A percentile compares a stretch with the other conserved stretches of the same genome.
These are phyloP conservation scores for Camellia sinensis DNA, from an alignment of 148 eudicot species.

Conservation along the genomic window DNA sequence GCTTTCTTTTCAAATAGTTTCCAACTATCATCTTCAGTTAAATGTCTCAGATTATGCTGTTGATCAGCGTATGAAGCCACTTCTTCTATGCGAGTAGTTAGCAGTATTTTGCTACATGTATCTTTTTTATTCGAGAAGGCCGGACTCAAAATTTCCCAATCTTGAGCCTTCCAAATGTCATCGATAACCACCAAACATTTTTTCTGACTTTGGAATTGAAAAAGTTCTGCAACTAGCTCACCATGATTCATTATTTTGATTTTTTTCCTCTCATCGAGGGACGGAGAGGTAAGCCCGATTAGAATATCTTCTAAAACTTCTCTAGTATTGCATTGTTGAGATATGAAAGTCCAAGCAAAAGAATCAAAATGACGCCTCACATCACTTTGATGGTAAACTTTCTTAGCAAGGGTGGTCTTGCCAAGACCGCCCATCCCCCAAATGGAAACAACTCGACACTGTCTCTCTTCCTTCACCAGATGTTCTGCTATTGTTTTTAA, in stretches of 20 bases:
- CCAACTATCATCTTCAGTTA: constrained; percentile 14
- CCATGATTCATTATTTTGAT: neutral
- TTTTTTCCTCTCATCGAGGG: too few relatives aligned
- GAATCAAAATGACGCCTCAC: constrained; percentile 13
- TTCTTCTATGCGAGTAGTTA: constrained; percentile 12
- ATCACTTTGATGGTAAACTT: constrained; percentile 8
- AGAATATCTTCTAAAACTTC: constrained; percentile 17
- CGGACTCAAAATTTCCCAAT: constrained; percentile 6
- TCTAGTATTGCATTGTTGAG: constrained; percentile 18
- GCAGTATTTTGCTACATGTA: constrained; percentile 15
- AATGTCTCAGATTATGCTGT: constrained; percentile 10
- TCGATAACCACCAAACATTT: constrained; percentile 24
- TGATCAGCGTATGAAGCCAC: constrained; percentile 7
- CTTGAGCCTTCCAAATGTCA: constrained; percentile 11
- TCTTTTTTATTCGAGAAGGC: constrained; percentile 8
- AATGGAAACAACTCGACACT: constrained; percentile 11
- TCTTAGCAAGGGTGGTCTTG: constrained; percentile 21
- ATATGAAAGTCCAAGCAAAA: constrained; percentile 24
- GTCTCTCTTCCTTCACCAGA: too few relatives aligned
- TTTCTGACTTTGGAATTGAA: neutral
- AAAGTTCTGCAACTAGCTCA: constrained; percentile 17
- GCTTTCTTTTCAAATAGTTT: constrained; percentile 15
- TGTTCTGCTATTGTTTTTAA: too few relatives aligned
- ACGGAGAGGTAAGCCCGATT: too few relatives aligned
- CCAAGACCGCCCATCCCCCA: constrained; percentile 27